These are phyloP conservation scores for Sporothrix protearum DNA, from an alignment of 2,329 filamentous ascomycete genomes.

Conservation along the genomic window DNA sequence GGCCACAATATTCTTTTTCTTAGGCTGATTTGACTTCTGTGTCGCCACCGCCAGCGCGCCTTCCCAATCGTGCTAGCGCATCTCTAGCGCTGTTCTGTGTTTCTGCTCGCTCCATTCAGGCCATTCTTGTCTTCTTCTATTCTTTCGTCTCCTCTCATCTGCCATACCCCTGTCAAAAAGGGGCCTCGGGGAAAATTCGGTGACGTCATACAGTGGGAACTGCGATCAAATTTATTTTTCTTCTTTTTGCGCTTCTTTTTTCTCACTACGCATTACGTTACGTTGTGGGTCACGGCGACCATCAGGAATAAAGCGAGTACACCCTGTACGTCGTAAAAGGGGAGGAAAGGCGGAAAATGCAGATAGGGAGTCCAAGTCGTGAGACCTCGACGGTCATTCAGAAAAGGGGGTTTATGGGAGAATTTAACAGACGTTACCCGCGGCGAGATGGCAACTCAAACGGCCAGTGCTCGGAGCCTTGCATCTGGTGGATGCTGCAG, in stretches of 20 bases:
- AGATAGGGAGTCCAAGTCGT: not conserved
- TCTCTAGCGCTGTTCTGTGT: conserved; percentile 12
- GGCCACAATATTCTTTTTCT: not conserved
- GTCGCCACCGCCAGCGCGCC: conserved; percentile 10
- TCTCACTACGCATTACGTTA: not conserved
- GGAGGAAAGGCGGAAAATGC: not conserved
- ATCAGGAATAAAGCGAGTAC: not conserved
- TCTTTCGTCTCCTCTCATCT: not conserved
- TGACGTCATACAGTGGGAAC: conserved; percentile 22
- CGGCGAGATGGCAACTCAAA: not conserved
- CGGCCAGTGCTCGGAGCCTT: not conserved
- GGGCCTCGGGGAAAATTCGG: not conserved
- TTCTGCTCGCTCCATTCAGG: not conserved
- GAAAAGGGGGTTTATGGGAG: not conserved
- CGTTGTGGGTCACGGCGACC: not conserved
- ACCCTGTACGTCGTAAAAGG: too few relatives aligned
- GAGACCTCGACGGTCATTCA: not conserved
- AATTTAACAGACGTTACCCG: not conserved
- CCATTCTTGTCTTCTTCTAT: too few relatives aligned
- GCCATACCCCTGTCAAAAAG: conserved; percentile 20
- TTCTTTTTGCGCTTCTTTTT: not conserved
- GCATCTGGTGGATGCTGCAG: not conserved
- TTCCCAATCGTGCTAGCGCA: conserved; percentile 1
- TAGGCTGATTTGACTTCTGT: not conserved
- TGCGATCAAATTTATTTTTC: not conserved